These are phyloP conservation scores for Vigna hirtella DNA, from an alignment of 306 rosid genomes.

Conservation along the genomic window DNA sequence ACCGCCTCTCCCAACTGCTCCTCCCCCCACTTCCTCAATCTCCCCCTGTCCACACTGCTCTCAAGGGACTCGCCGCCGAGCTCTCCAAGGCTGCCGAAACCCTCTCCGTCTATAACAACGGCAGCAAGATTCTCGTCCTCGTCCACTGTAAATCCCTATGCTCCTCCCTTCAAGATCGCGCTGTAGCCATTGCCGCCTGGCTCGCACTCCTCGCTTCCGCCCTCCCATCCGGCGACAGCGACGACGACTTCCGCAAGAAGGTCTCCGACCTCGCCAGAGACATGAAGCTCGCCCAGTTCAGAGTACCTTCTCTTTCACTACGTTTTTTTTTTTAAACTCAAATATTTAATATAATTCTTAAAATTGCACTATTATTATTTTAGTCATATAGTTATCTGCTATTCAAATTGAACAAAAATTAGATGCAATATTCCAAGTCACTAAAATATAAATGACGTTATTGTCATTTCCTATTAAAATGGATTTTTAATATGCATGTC, in stretches of 20 bases:
- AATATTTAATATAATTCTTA: too few relatives aligned
- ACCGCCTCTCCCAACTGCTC: conserved; percentile 1
- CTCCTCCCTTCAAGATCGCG: background rate
- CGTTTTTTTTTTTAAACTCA: background rate
- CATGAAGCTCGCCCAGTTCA: conserved; percentile 60
- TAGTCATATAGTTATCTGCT: background rate
- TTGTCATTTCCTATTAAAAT: background rate
- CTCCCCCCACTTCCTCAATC: background rate
- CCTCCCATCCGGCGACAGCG: background rate
- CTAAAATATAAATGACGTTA: background rate
- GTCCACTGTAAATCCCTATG: background rate
- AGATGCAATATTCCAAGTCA: background rate
- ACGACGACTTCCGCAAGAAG: conserved; percentile 10
- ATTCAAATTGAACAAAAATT: background rate
- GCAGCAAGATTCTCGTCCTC: conserved; percentile 4
- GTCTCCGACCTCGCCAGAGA: conserved; percentile 53
- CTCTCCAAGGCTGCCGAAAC: conserved; percentile 13
- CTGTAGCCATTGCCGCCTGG: conserved; percentile 3
- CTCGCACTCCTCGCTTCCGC: conserved; percentile 26
- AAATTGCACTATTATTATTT: background rate
- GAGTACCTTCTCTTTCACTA: conserved; percentile 34
- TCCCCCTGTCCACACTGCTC: background rate
- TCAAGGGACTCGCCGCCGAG: conserved; percentile 10
- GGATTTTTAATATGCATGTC: background rate
- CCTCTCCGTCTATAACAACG: conserved; percentile 4